Conservation (phyloP, 345 rosid genomes). For the Pistacia vera region DNA sequence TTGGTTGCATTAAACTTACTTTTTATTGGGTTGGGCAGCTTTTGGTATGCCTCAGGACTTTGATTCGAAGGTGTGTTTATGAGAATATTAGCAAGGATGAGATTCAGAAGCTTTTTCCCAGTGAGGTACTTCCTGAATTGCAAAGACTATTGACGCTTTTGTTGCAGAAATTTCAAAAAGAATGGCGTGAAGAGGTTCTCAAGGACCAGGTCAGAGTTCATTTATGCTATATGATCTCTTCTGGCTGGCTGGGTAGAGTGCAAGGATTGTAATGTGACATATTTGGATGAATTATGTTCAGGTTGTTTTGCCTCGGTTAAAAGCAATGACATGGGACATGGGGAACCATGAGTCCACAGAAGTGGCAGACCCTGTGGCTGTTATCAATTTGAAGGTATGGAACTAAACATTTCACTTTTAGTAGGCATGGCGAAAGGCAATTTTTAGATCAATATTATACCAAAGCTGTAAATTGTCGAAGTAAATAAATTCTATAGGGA, state of each 20-base stretch:
- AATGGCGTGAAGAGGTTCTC: slow-evolving; percentile 57
- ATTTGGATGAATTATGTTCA: slow-evolving; percentile 20
- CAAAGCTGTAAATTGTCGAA: not conserved
- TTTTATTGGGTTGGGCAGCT: slow-evolving; percentile 38
- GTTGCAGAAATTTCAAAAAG: slow-evolving; percentile 61
- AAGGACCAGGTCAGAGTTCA: slow-evolving; percentile 47
- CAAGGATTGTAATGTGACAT: not conserved
- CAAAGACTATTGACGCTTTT: slow-evolving; percentile 55
- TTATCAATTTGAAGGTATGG: slow-evolving; percentile 54
- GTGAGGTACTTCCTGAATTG: slow-evolving; percentile 61
- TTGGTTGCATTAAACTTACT: not conserved
- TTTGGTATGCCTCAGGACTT: slow-evolving; percentile 59
- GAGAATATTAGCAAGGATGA: slow-evolving; percentile 53
- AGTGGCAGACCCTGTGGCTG: slow-evolving; percentile 42
- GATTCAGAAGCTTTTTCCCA: slow-evolving; percentile 56
- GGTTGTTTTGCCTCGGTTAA: slow-evolving; percentile 51
- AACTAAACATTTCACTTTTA: not conserved
- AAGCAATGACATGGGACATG: slow-evolving; percentile 65
- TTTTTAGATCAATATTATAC: not conserved
- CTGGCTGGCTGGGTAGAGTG: not conserved
- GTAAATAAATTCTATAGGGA: not conserved
- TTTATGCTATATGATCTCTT: slow-evolving; percentile 9
- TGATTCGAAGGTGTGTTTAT: slow-evolving; percentile 58
- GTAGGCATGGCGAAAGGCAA: not conserved
- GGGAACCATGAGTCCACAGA: slow-evolving; percentile 33